Evolutionary conservation across 225 moss, liverwort and hornwort species (phyloP), one percentile per base, ranked within the genome.

Genomic region (Anthoceros angustus): DNA sequence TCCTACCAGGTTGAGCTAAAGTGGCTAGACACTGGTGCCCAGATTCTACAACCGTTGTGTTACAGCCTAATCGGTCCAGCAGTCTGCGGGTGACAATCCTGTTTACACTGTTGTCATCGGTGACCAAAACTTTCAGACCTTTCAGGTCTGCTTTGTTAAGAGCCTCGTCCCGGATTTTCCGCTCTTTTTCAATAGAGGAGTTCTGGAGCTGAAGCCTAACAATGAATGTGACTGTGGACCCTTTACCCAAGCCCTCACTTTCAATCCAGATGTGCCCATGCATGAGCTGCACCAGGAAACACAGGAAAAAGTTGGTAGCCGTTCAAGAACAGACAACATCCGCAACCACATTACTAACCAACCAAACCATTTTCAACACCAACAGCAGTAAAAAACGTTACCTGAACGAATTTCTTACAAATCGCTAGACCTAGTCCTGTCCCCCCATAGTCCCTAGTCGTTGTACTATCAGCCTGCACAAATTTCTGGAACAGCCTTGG

Each of bases 361-460:
- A 65, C 8, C 5, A 21, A 49, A 32, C 21, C 2, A 68, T 15
- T 40, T 16, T 63, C 24, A 11, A 7, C 9, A 3, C 43, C 39
- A 64, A 0, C 0, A 63, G 26, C 32, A 43, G 63, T 62, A 10
- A 39, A 4, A 5, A 42, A 25, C 12, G 63, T 45, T 49, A 95
- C 94, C 88, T 95, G 86, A 3, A 98, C 88, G 43, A 98, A 88
- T 73, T 98, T 98, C 83, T 89, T 98, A 68, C 85, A 88, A 64
- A 94, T 94, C 10, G 94, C 94, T 62, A 94, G 72, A 69, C 94
- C 94, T 62, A 94, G 84, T 6, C 94, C 94, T 42, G 94, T 94
- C 49, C 94, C 94, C 62, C 94, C 94, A 66, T 90, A 90, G 21
- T 90, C 86, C 80, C 94, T 84, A 62, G 94, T 94, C 15, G 94